Conservation (phyloP, 805 yeast species). For the Candida sakaeoensis region DNA sequence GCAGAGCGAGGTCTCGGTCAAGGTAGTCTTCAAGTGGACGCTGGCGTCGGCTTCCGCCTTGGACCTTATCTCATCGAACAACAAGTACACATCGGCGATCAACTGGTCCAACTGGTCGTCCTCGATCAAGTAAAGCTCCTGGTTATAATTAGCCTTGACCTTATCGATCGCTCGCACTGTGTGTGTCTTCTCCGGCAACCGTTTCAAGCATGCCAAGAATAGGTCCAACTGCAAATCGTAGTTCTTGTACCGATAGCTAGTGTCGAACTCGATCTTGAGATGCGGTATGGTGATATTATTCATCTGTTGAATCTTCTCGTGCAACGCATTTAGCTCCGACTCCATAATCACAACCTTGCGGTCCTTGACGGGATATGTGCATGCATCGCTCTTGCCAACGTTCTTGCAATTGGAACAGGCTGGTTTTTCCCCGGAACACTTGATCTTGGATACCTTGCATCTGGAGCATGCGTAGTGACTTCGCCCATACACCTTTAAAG, state of each 20-base stretch:
- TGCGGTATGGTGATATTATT: constrained; percentile 1
- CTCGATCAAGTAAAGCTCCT: constrained; percentile 35
- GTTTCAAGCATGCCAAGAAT: constrained; percentile 15
- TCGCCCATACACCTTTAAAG: constrained; percentile 40
- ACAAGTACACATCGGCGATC: constrained; percentile 14
- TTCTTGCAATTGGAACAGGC: constrained; percentile 38
- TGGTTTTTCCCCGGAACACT: constrained; percentile 41
- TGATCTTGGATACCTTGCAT: constrained; percentile 37
- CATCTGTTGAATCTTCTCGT: constrained; percentile 20
- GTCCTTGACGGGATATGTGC: constrained; percentile 36
- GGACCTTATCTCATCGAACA: constrained; percentile 6
- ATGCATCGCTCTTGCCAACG: constrained; percentile 26
- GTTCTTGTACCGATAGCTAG: constrained; percentile 12
- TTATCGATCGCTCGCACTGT: constrained; percentile 21
- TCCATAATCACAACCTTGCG: constrained; percentile 43
- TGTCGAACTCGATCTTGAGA: constrained; percentile 1
- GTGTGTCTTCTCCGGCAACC: constrained; percentile 23
- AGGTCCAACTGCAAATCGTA: constrained; percentile 22
- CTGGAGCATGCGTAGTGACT: constrained; percentile 42
- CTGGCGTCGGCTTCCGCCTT: not conserved
- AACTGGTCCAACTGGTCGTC: constrained; percentile 15
- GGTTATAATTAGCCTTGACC: constrained; percentile 28
- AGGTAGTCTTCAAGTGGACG: not conserved
- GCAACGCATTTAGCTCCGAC: constrained; percentile 33
- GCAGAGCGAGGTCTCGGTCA: constrained; percentile 15